Conservation (phyloP, 768 basidiomycete species). For the Suillus paluster region DNA sequence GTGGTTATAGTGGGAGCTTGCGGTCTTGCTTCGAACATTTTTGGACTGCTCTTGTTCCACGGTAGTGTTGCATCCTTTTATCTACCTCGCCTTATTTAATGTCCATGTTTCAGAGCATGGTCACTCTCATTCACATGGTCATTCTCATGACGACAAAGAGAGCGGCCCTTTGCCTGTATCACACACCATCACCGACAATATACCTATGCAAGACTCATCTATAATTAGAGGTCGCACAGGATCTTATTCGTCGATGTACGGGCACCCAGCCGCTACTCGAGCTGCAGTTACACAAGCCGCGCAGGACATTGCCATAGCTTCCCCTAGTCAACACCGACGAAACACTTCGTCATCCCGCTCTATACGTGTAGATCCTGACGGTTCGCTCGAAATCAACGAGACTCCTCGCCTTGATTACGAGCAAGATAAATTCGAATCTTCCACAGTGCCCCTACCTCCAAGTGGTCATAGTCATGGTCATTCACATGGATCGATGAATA, state of each 20-base stretch:
- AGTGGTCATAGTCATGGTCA: slow-evolving; percentile 38
- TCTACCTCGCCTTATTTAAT: slow-evolving; percentile 14
- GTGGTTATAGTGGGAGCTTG: slow-evolving; percentile 89
- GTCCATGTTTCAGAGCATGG: slow-evolving; percentile 41
- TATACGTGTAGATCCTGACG: not conserved
- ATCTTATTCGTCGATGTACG: slow-evolving; percentile 69
- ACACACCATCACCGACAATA: slow-evolving; percentile 38
- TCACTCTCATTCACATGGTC: slow-evolving; percentile 69
- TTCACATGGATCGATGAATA: slow-evolving; percentile 85
- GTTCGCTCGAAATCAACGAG: slow-evolving; percentile 1
- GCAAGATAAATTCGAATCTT: slow-evolving; percentile 45
- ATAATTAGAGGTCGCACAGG: slow-evolving; percentile 39
- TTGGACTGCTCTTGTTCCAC: slow-evolving; percentile 94
- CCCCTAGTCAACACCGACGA: slow-evolving; percentile 12
- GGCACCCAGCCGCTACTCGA: slow-evolving; percentile 73
- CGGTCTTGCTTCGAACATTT: slow-evolving; percentile 88
- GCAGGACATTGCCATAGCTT: slow-evolving; percentile 63
- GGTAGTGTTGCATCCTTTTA: slow-evolving; percentile 51
- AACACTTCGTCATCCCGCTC: slow-evolving; percentile 27
- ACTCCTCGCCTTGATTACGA: slow-evolving; percentile 33
- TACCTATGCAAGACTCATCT: slow-evolving; percentile 24
- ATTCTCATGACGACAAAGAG: slow-evolving; percentile 49
- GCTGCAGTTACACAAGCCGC: slow-evolving; percentile 82
- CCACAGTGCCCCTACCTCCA: not conserved
- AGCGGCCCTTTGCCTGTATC: slow-evolving; percentile 40